Base-by-base conservation (phyloP, 345 rosid genomes). In the Cardiospermum halicacabum region DNA sequence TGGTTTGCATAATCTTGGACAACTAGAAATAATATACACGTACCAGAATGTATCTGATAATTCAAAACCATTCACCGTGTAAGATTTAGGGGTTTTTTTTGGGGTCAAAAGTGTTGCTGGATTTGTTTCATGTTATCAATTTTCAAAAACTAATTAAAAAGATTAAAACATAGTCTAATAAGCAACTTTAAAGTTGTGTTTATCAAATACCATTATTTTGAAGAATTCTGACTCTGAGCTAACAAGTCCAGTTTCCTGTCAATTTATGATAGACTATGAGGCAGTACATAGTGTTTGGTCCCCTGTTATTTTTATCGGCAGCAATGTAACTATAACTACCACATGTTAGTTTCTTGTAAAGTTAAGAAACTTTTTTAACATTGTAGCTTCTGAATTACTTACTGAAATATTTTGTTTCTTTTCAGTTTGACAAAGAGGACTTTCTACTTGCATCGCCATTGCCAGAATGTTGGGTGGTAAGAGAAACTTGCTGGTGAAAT, bases 391-490 rank as follows among this genome's bases (percentile, higher is more conserved):
- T 40, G 67, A 22, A 36, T 65, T 36, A 31, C 62, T 22, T 62
- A 68, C 70, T 58, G 30, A 53, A 40, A 62, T 30, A 16, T 21
- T 21, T 67, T 30, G 45, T 22, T 25, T 12, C 58, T 27, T 73
- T 76, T 56, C 91, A 93, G 98, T 79, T 90, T 74, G 84, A 85
- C 63, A 64, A 79, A 15, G 96, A 88, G 70, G 96, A 84, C 59
- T 69, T 77, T 57, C 62, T 90, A 66, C 82, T 73, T 30, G 66
- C 53, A 57, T 78, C 91, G 71, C 92, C 95, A 60, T 79, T 93
- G 59, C 85, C 98, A 48, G 98, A 90, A 73, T 80, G 91, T 73
- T 93, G 98, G 97, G 95, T 84, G 97, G 98, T 93, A 72, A 80
- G 86, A 25, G 58, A 60, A 43, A 62, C 63, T n/a, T 62, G 11